Evolutionary conservation across 2,329 filamentous ascomycete genomes (phyloP).

Genomic region (Coleophoma eucalyptorum): DNA sequence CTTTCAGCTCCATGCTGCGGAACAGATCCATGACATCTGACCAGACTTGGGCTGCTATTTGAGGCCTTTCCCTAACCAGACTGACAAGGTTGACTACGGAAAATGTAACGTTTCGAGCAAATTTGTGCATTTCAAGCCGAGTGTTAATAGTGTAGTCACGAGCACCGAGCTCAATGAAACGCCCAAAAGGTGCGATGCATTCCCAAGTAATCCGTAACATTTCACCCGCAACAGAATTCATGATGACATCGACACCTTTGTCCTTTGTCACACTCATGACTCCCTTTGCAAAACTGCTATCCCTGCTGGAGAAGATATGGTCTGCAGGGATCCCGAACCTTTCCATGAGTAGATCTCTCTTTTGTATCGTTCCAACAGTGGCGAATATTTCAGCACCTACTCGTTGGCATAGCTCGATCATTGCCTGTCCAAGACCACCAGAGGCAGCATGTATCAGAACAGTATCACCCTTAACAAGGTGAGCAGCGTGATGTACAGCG

Average conservation of each 20-base stretch:
- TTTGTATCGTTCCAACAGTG: constrained; percentile 10
- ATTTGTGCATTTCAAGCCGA: neutral
- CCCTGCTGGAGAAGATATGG: neutral
- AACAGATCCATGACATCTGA: neutral
- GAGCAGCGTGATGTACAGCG: constrained; percentile 8
- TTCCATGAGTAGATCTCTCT: constrained; percentile 8
- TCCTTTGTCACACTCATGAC: neutral
- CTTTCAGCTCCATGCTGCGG: neutral
- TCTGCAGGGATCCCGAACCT: constrained; percentile 13
- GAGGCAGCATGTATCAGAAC: constrained; percentile 27
- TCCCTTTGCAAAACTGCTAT: neutral
- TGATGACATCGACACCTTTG: neutral
- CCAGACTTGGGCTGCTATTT: neutral
- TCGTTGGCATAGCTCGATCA: constrained; percentile 20
- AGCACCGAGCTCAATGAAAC: neutral
- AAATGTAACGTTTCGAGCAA: neutral
- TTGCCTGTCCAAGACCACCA: constrained; percentile 26
- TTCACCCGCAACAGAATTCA: neutral
- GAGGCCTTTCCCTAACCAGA: neutral
- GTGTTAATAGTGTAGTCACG: neutral
- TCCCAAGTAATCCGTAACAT: neutral
- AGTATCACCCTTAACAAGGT: constrained; percentile 11
- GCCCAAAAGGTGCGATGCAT: neutral
- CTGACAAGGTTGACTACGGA: neutral
- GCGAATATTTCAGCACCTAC: constrained; percentile 22